A percentile compares a stretch with the other conserved stretches of the same genome.
phyloP scores from a whole-genome alignment of 2,329 filamentous ascomycete species.

The Diaporthe eres region DNA sequence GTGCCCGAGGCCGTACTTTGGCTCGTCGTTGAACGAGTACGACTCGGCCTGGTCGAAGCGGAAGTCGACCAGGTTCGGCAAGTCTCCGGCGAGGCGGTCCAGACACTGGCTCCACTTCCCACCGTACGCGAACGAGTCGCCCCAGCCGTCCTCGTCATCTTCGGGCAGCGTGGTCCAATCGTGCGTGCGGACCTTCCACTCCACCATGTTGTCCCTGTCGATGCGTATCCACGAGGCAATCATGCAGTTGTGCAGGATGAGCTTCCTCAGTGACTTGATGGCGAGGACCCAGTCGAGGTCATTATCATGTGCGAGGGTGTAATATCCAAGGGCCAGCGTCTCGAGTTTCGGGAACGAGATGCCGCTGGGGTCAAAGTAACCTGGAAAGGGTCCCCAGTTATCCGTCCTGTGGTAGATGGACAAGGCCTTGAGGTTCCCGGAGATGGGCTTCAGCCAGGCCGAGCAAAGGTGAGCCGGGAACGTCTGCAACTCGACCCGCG shows the following conservation, averaged over 20 bases:
- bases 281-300: constrained; percentile 34
- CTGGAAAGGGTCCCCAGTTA: constrained; percentile 36
- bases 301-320: constrained; percentile 30
- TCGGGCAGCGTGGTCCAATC: not conserved
- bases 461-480: constrained; percentile 28
- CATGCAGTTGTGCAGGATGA: constrained; percentile 31
- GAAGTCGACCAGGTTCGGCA: constrained; percentile 35
- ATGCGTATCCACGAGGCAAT: constrained; percentile 4
- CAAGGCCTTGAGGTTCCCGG: constrained; percentile 30
- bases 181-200: constrained; percentile 22
- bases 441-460: constrained; percentile 33
- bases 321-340: not conserved
- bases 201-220: not conserved
- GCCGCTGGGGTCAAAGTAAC: constrained; percentile 23
- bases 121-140: constrained; percentile 15
- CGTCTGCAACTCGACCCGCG: constrained; percentile 26
- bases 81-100: constrained; percentile 7
- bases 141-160: too few species aligned
- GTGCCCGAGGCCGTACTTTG: not conserved
- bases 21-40: too few species aligned
- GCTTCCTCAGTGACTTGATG: constrained; percentile 23
- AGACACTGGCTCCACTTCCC: constrained; percentile 36
- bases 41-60: constrained; percentile 5
- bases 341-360: constrained; percentile 35
- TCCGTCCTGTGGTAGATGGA: constrained; percentile 20